Base-by-base conservation (phyloP, 2,329 filamentous ascomycete species). In the Elsinoe fawcettii region DNA sequence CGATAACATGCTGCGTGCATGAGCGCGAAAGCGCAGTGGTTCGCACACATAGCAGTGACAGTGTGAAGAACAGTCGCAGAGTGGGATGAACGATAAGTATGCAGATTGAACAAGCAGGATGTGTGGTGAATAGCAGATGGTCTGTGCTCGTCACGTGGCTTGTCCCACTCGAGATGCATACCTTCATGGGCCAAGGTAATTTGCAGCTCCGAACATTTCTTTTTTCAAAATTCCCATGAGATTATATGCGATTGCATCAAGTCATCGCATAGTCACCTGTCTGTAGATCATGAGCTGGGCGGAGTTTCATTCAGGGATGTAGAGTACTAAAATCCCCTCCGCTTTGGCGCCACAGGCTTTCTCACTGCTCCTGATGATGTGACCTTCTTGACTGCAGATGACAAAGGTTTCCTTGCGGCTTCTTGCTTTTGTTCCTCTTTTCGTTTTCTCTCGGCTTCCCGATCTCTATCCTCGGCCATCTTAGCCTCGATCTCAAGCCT, bases 401-500 rank as follows among this genome's bases (percentile, higher is more conserved):
- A 30, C 0, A 65, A 59, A 2, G 61, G 58, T 58, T 65, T 66
- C 60, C 63, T 69, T 2, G 67, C 59, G 44, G 66, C 67, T 20
- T 64, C 67, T 37, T 58, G 49, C 54, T 55, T 60, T 25, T 62
- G 66, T 60, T 70, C 66, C 59, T 73, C 71, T 41, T 71, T 67
- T 1, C 64, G 65, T 44, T 72, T 61, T 43, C 77, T 73, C 60
- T 81, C 76, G 64, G 87, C 81, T 61, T 87, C 84, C 18, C 77
- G 75, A 58, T 82, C 81, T 70, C 90, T 89, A 68, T 96, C 91
- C 62, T 87, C 85, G 0, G 87, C 90, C 87, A 96, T 96, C 73
- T 95, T 83, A 2, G 87, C 80, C 74, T 96, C 91, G 61, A 96
- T 91, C 72, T 96, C 91, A 80, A 95, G 90, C 71, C 88, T 90